Evolutionary conservation across 1,284 basidiomycete species (phyloP), one percentile per base, ranked within the genome.

Genomic region (Fomitopsis pinicola): DNA sequence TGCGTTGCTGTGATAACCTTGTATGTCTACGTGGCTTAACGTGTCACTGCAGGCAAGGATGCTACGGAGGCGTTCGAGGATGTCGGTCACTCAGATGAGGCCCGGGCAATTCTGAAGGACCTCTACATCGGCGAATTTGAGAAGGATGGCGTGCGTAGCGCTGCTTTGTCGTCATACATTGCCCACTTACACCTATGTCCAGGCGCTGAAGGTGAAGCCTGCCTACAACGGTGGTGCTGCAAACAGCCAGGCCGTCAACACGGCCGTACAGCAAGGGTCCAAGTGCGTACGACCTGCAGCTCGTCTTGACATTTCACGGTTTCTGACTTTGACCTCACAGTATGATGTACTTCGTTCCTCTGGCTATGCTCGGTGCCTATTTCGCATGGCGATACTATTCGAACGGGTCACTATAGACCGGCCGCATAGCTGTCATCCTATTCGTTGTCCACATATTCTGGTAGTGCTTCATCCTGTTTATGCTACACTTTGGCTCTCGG

Each of bases 31-130:
- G n/a, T 42, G 4, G 40, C 38, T 8, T 40, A 28, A 38, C 28
- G 57, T 60, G 19, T 59, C 57, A 8, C 36, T 28, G 22, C 70
- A 92, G 91, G 90, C 69, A 89, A 91, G 73, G 96, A 99, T 76
- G 95, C 95, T 33, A 97, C 97, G 48, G 97, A 99, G 75, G 95
- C 97, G 12, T 99, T 99, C 72, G 97, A 99, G 80, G 97, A 99
- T 75, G 96, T 99, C 55, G 97, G 97, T 50, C 97, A 99, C 84
- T 98, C 96, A 17, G 97, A 99, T 72, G 97, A 99, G 77, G 97
- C 97, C 17, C 89, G 97, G 62, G 88, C 82, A n/a, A 84, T 97
- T 65, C 83, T 99, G 61, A 84, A 86, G 63, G 85, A 77, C 69
- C 82, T 96, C 86, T 76, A 84, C 58, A 79, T 95, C 57, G 94